Evolutionary conservation across 805 yeast species (phyloP), one percentile per base, ranked within the genome.

Genomic region (Brettanomyces custersianus): DNA sequence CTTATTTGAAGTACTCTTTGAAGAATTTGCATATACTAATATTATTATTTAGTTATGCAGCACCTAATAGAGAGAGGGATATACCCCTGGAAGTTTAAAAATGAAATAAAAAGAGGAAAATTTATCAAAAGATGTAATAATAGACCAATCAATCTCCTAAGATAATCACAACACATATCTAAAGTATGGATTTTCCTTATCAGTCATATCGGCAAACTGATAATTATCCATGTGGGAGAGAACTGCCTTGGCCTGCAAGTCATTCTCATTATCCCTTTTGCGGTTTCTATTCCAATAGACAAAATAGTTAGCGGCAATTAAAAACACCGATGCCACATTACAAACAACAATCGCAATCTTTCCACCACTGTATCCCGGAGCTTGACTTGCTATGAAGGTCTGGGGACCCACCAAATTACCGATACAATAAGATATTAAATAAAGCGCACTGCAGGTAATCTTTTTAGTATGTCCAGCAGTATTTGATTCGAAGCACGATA

Each of bases 321-420:
- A 49, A 40, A 27, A 40, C 29, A 50, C 52, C 48, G 35, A 19
- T 6, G 37, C 38, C 6, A 31, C 36, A 31, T 44, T 44, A 43
- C 62, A 60, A 10, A 51, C 64, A 33, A 63, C 68, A 45, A 66
- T 62, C 27, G 62, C 53, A 31, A 54, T 54, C 45, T 74, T 73
- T 4, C 78, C 81, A 26, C 72, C 70, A 12, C 49, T 57, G 47
- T 80, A 82, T 27, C 55, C 49, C 5, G 87, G 87, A 13, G 74
- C 77, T 39, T 79, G 67, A 11, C 56, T 45, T 0, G 68, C 56
- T 40, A 63, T 66, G 60, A 82, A 82, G 49, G 82, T 67, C 55
- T 79, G 86, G 4, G 92, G 87, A 3, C 88, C 90, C 38, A 78
- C 69, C 29, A 81, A 61, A 52, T 79, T 76, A 12, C 85, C 83